A percentile compares a stretch with the other conserved stretches of the same genome.
phyloP scores from a whole-genome alignment of 768 basidiomycete species.

The Strobilomyces confusus region DNA sequence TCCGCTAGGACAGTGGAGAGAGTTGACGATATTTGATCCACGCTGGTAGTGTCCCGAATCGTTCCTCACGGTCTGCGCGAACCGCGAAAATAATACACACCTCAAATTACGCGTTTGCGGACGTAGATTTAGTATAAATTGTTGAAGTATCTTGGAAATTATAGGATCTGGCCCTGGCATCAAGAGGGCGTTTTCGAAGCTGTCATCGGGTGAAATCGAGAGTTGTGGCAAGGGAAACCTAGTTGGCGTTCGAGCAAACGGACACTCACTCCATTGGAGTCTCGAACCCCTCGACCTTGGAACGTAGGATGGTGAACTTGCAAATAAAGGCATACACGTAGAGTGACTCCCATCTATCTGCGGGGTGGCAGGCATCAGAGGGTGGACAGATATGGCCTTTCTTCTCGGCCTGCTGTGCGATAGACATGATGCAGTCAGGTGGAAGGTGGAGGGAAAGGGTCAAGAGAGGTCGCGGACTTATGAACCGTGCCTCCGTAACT shows the following conservation, averaged over 20 bases:
- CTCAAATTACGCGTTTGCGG: constrained; percentile 89
- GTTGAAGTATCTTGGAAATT: constrained; percentile 65
- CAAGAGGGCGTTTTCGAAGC: constrained; percentile 77
- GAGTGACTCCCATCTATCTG: constrained; percentile 81
- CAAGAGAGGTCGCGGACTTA: constrained; percentile 34
- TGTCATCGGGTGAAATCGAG: constrained; percentile 36
- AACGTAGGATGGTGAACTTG: constrained; percentile 72
- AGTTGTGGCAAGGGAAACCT: constrained; percentile 24
- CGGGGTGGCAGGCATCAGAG: constrained; percentile 66
- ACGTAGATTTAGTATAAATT: constrained; percentile 78
- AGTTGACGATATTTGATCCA: constrained; percentile 79
- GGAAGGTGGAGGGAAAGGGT: constrained; percentile 34
- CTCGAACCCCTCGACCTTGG: constrained; percentile 75
- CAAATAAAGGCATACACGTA: constrained; percentile 85
- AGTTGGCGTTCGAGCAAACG: constrained; percentile 17
- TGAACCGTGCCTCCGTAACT: constrained; percentile 33
- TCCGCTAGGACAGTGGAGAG: constrained; percentile 66
- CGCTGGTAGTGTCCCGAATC: constrained; percentile 44
- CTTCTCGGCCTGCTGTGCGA: constrained; percentile 36
- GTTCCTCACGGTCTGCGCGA: constrained; percentile 22
- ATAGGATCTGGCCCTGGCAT: constrained; percentile 67
- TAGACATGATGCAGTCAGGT: constrained; percentile 35
- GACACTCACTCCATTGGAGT: constrained; percentile 77
- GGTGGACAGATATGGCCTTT: constrained; percentile 52
- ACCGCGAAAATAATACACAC: constrained; percentile 43